Conservation (phyloP, 352 stramenopile species). For the Phytophthora vignae region DNA sequence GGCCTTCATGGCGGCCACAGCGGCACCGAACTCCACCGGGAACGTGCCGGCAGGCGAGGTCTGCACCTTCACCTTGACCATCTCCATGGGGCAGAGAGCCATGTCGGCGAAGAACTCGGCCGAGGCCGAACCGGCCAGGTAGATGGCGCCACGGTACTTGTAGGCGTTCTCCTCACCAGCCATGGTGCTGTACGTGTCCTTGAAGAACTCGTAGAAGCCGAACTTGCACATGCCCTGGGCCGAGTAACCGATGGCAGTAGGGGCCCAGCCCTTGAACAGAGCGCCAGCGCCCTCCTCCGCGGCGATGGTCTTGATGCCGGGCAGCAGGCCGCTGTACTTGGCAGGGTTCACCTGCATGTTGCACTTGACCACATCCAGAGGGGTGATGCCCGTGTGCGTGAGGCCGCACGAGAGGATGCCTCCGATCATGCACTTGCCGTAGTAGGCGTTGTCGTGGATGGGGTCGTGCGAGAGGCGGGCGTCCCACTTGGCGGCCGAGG, state of each 20-base stretch:
- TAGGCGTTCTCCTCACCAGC: slow-evolving; percentile 93
- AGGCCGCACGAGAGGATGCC: slow-evolving; percentile 93
- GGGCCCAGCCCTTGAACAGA: slow-evolving; percentile 93
- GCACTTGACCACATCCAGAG: slow-evolving; percentile 95
- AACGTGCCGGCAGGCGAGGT: slow-evolving; percentile 91
- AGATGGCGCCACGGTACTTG: slow-evolving; percentile 94
- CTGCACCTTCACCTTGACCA: slow-evolving; percentile 96
- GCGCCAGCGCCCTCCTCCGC: slow-evolving; percentile 83
- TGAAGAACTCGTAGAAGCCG: slow-evolving; percentile 96
- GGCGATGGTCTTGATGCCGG: slow-evolving; percentile 88
- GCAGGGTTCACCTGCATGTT: slow-evolving; percentile 94
- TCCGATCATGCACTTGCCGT: slow-evolving; percentile 95
- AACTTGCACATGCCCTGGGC: slow-evolving; percentile 94
- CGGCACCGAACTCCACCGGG: slow-evolving; percentile 87
- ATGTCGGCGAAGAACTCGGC: slow-evolving; percentile 96
- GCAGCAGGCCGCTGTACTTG: slow-evolving; percentile 86
- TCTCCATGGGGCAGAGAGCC: slow-evolving; percentile 95
- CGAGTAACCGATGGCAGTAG: slow-evolving; percentile 93
- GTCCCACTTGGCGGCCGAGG: slow-evolving; percentile 85
- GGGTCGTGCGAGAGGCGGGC: slow-evolving; percentile 81
- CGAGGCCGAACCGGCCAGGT: slow-evolving; percentile 92
- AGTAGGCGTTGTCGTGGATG: slow-evolving; percentile 92
- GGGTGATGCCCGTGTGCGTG: slow-evolving; percentile 94
- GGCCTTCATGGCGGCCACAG: slow-evolving; percentile 88
- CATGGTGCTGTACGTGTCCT: slow-evolving; percentile 93